Conservation (phyloP, 2,329 filamentous ascomycete genomes). For the Ophiostoma sp. region DNA sequence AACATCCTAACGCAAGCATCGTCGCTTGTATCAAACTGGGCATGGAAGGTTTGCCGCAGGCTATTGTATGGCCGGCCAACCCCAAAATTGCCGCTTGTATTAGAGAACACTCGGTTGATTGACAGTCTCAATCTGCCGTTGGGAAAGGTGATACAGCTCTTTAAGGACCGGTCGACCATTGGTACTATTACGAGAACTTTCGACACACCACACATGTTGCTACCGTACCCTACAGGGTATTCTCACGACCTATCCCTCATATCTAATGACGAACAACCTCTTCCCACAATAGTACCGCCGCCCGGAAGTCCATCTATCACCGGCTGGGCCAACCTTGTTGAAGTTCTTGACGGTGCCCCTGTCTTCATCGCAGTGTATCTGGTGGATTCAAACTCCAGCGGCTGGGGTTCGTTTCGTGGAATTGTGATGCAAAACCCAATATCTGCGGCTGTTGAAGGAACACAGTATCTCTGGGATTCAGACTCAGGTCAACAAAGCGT, state of each 20-base stretch:
- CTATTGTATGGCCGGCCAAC: background rate
- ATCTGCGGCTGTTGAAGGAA: background rate
- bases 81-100: background rate
- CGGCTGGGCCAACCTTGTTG: background rate
- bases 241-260: background rate
- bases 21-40: background rate
- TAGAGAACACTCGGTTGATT: background rate
- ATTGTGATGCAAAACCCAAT: background rate
- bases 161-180: background rate
- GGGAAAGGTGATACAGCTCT: background rate
- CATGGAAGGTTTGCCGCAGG: background rate
- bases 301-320: background rate
- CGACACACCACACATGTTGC: background rate
- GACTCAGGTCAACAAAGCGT: background rate
- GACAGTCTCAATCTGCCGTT: background rate
- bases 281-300: background rate
- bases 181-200: background rate
- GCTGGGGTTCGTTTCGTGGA: background rate
- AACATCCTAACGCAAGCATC: background rate
- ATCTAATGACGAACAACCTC: background rate
- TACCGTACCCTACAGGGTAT: background rate
- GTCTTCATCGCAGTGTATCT: background rate
- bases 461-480: background rate
- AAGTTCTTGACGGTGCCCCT: background rate
- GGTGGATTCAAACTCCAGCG: too few species aligned